phyloP scores from a whole-genome alignment of 345 rosid species.

The Syzygium grande region DNA sequence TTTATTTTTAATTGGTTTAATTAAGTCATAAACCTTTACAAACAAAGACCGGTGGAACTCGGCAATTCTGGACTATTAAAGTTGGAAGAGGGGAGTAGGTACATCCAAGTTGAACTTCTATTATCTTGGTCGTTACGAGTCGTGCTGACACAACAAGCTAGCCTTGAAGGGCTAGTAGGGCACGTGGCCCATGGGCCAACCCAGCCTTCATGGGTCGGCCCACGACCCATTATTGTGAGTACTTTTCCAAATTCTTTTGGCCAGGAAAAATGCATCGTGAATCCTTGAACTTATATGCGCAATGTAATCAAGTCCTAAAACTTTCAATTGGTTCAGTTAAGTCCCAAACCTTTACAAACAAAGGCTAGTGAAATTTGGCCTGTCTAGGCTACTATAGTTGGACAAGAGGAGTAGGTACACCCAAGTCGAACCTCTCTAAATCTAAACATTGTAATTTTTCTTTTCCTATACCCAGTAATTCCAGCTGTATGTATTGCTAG shows the following conservation, averaged over 20 bases:
- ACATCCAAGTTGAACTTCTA: background rate
- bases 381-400: fast-evolving
- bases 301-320: background rate
- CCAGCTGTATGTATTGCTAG: background rate
- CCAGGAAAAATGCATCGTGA: fast-evolving
- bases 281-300: fast-evolving
- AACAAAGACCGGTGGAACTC: background rate
- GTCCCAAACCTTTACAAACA: background rate
- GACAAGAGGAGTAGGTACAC: background rate
- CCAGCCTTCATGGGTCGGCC: background rate
- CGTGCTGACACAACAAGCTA: background rate
- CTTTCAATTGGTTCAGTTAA: background rate
- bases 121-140: fast-evolving
- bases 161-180: background rate
- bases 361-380: background rate
- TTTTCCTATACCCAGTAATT: background rate
- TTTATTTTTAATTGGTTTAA: background rate
- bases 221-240: background rate
- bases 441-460: fast-evolving
- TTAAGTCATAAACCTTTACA: background rate
- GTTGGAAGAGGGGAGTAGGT: background rate
- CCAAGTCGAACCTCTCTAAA: fast-evolving
- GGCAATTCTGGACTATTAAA: background rate
- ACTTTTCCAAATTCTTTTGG: background rate
- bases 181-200: background rate